These are phyloP conservation scores for Fragaria ananassa DNA, from an alignment of 306 rosid genomes.

Conservation along the genomic window DNA sequence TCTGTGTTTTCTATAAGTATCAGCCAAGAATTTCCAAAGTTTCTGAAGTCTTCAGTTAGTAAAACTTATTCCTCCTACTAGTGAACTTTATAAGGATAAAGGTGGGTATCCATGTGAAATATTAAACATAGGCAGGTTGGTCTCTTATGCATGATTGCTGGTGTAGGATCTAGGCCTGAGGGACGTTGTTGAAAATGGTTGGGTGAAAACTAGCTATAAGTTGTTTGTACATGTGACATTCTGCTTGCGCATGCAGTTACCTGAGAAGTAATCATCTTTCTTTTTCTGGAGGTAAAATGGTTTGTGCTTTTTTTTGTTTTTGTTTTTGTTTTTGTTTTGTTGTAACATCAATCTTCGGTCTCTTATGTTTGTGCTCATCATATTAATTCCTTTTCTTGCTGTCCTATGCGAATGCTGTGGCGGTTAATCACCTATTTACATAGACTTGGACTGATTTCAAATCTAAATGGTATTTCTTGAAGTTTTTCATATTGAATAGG, in stretches of 20 bases:
- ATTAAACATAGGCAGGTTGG: neutral
- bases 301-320: no score
- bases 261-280: no score
- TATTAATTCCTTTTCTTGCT: neutral
- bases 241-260: neutral
- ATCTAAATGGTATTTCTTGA: neutral
- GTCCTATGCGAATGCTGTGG: neutral
- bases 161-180: neutral
- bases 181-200: neutral
- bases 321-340: no score
- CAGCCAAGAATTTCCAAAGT: no score
- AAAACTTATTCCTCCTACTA: no score
- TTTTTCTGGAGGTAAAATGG: no score
- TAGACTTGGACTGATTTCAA: neutral
- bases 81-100: no score
- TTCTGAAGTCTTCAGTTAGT: no score
- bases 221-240: neutral
- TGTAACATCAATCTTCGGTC: no score
- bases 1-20: no score
- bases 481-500: no score
- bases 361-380: neutral
- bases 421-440: neutral
- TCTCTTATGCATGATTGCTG: neutral
- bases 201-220: neutral
- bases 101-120: no score